phyloP scores from a whole-genome alignment of 2,329 filamentous ascomycete species.

The Diaporthe nobilis region DNA sequence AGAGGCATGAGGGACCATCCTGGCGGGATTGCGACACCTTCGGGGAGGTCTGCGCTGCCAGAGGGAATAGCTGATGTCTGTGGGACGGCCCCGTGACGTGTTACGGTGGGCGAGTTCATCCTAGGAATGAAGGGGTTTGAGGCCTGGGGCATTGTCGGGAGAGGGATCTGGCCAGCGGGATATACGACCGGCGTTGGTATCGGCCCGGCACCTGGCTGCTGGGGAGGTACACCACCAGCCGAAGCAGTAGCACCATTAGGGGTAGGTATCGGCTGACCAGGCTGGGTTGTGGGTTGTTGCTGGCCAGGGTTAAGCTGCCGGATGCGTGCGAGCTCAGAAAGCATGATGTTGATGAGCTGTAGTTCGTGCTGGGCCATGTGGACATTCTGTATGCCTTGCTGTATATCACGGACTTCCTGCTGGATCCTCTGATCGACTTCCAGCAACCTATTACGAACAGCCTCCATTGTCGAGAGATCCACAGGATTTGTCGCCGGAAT shows the following conservation, averaged over 20 bases:
- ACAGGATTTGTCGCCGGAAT: constrained; percentile 37
- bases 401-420: constrained; percentile 74
- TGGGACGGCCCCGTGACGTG: constrained; percentile 62
- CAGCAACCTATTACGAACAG: constrained; percentile 72
- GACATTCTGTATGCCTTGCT: constrained; percentile 75
- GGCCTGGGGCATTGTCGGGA: constrained; percentile 38
- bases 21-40: constrained; percentile 74
- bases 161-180: constrained; percentile 41
- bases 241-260: constrained; percentile 23
- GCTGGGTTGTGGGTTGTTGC: constrained; percentile 37
- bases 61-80: constrained; percentile 68
- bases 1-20: constrained; percentile 77
- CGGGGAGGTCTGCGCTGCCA: constrained; percentile 73
- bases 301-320: constrained; percentile 63
- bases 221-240: constrained; percentile 1
- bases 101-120: constrained; percentile 58
- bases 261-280: constrained; percentile 31
- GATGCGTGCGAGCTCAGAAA: constrained; percentile 76
- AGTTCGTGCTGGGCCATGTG: constrained; percentile 77
- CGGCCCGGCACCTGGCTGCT: constrained; percentile 12
- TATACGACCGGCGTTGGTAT: constrained; percentile 45
- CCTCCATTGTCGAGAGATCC: constrained; percentile 47
- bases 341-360: constrained; percentile 75
- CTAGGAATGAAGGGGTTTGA: constrained; percentile 49
- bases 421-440: constrained; percentile 78